A percentile compares a stretch with the other conserved stretches of the same genome.
phyloP scores from a whole-genome alignment of 2,329 filamentous ascomycete genomes.

The Emergomyces orientalis region DNA sequence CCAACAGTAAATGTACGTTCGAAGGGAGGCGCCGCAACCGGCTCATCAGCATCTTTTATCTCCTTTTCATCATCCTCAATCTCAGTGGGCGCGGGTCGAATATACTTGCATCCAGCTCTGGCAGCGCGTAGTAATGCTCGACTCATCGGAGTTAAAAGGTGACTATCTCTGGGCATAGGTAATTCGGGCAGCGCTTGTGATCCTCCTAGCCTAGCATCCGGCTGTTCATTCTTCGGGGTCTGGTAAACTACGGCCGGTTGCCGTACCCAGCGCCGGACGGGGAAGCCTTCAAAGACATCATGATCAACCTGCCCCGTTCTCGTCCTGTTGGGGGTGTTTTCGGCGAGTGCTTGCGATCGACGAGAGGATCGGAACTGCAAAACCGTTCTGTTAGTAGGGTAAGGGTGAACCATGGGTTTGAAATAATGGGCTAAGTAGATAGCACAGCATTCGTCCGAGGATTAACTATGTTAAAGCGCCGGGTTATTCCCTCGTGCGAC shows the following conservation, averaged over 20 bases:
- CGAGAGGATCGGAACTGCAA: slow-evolving; percentile 48
- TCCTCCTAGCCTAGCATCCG: slow-evolving; percentile 22
- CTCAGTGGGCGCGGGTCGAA: slow-evolving; percentile 49
- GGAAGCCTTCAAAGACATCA: slow-evolving; percentile 64
- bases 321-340: slow-evolving; percentile 34
- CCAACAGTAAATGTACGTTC: slow-evolving; percentile 47
- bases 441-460: background rate
- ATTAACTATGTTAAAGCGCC: background rate
- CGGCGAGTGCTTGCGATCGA: slow-evolving; percentile 43
- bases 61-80: slow-evolving; percentile 31
- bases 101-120: slow-evolving; percentile 65
- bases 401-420: background rate
- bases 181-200: slow-evolving; percentile 53
- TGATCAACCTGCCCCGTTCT: slow-evolving; percentile 49
- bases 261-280: slow-evolving; percentile 82
- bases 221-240: slow-evolving; percentile 53
- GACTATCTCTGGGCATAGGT: slow-evolving; percentile 79
- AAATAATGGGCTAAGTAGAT: background rate
- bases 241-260: slow-evolving; percentile 60
- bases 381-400: background rate
- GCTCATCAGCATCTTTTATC: slow-evolving; percentile 28
- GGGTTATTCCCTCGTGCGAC: background rate
- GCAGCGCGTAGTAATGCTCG: slow-evolving; percentile 75
- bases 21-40: slow-evolving; percentile 18
- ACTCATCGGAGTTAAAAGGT: slow-evolving; percentile 66